A percentile compares a stretch with the other conserved stretches of the same genome.
Conservation (phyloP, 1,284 basidiomycete species). For the Trichosporon ovoides region DNA sequence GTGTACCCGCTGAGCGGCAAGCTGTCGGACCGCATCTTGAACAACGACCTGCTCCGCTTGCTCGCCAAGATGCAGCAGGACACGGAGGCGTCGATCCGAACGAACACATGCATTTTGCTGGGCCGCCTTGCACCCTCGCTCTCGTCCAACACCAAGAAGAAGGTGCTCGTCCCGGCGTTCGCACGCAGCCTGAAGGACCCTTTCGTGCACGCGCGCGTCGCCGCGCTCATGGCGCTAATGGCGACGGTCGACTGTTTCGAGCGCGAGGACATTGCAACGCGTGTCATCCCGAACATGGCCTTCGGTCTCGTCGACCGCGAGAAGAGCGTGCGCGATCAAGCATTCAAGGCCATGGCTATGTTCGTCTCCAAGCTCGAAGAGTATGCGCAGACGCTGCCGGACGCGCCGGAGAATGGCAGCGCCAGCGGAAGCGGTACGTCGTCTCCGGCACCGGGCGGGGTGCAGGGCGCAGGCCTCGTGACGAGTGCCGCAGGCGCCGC, state of each 20-base stretch:
- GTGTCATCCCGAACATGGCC: constrained; percentile 79
- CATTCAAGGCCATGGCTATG: constrained; percentile 81
- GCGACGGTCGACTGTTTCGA: constrained; percentile 89
- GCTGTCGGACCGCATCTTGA: constrained; percentile 86
- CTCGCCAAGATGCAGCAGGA: constrained; percentile 92
- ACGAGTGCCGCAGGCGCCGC: constrained; percentile 84
- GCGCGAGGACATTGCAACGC: constrained; percentile 74
- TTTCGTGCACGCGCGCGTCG: constrained; percentile 89
- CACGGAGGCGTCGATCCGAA: constrained; percentile 87
- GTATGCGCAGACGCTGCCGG: constrained; percentile 73
- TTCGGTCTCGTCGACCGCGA: constrained; percentile 80
- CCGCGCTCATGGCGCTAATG: constrained; percentile 93
- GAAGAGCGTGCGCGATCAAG: constrained; percentile 89
- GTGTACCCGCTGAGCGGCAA: constrained; percentile 80
- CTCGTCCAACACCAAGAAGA: constrained; percentile 81
- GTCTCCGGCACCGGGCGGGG: constrained; percentile 23
- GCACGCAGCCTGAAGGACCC: constrained; percentile 81
- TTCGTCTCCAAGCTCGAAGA: constrained; percentile 78
- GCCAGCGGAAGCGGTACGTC: too few species aligned
- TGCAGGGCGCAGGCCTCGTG: constrained; percentile 58
- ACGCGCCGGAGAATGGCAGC: constrained; percentile 52
- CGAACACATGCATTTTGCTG: constrained; percentile 94
- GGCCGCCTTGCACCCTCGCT: constrained; percentile 82
- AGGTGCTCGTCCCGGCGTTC: constrained; percentile 94
- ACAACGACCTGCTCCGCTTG: constrained; percentile 90